phyloP scores from a whole-genome alignment of 768 basidiomycete species.

The Lactarius trivialis region DNA sequence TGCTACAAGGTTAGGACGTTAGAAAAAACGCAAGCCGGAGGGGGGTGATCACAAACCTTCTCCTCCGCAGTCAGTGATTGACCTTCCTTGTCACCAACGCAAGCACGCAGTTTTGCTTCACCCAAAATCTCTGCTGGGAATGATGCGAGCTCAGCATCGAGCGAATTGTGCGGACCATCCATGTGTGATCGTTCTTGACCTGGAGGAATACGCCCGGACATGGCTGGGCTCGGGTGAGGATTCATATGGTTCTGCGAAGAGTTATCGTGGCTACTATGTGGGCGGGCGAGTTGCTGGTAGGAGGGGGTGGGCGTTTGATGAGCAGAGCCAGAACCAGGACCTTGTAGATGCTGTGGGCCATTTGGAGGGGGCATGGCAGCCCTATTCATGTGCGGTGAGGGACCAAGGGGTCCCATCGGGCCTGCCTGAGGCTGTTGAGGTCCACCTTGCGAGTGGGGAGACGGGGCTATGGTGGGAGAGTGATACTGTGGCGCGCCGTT shows the following conservation, averaged over 20 bases:
- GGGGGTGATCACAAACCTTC: slow-evolving; percentile 41
- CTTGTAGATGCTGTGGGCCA: slow-evolving; percentile 33
- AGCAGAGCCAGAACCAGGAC: slow-evolving; percentile 33
- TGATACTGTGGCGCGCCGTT: slow-evolving; percentile 48
- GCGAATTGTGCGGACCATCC: slow-evolving; percentile 20
- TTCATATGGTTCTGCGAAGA: slow-evolving; percentile 34
- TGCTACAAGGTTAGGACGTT: slow-evolving; percentile 27
- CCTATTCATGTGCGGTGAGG: slow-evolving; percentile 46
- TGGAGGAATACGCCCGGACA: slow-evolving; percentile 43
- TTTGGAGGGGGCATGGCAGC: slow-evolving; percentile 45
- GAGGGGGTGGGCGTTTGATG: slow-evolving; percentile 36
- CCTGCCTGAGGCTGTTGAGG: slow-evolving; percentile 30
- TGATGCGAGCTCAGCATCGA: slow-evolving; percentile 39
- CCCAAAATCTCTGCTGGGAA: slow-evolving; percentile 35
- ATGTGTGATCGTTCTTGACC: slow-evolving; percentile 22
- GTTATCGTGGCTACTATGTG: slow-evolving; percentile 53
- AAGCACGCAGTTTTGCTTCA: slow-evolving; percentile 38
- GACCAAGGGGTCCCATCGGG: slow-evolving; percentile 46
- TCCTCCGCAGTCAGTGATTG: slow-evolving; percentile 41
- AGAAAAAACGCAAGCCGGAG: not conserved
- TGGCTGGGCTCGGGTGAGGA: slow-evolving; percentile 51
- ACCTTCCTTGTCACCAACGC: slow-evolving; percentile 42
- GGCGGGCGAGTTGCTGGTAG: slow-evolving; percentile 43
- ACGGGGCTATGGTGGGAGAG: slow-evolving; percentile 59
- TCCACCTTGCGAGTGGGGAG: slow-evolving; percentile 42